Percentiles rank a stretch among this genome's conserved stretches.
phyloP scores from a whole-genome alignment of 371 early-diverging fungal genomes.

The Mortierella sp. region DNA sequence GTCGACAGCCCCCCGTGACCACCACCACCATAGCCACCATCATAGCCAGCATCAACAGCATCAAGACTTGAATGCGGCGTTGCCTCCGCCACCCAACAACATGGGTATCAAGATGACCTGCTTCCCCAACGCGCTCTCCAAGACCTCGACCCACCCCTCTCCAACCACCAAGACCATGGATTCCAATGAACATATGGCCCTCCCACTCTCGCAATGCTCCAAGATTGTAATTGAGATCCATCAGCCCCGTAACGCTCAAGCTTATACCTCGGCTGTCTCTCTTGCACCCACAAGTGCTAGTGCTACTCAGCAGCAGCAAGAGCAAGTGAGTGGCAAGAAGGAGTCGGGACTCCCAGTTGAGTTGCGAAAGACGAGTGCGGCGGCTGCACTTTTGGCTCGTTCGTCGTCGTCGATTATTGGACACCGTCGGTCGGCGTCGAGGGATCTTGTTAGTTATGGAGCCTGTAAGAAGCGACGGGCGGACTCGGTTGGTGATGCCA shows the following conservation, averaged over 20 bases:
- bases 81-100: neutral
- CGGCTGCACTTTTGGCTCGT: constrained; percentile 10
- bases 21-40: neutral
- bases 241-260: constrained; percentile 21
- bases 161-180: neutral
- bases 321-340: neutral
- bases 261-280: neutral
- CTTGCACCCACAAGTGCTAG: neutral
- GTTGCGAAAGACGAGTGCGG: constrained; percentile 25
- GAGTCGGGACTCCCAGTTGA: neutral
- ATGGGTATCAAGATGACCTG: constrained; percentile 43
- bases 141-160: neutral
- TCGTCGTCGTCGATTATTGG: constrained; percentile 27
- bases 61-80: neutral
- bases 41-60: neutral
- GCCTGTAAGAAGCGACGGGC: constrained; percentile 53
- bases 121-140: constrained; percentile 30
- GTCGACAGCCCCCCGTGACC: neutral
- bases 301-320: neutral
- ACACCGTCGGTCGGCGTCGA: constrained; percentile 17
- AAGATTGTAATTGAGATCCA: constrained; percentile 53
- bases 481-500: constrained; percentile 18
- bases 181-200: neutral
- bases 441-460: constrained; percentile 13
- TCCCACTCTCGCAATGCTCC: constrained; percentile 12